These are phyloP conservation scores for Elaphomyces granulatus DNA, from an alignment of 495 filamentous ascomycete genomes.

Conservation along the genomic window DNA sequence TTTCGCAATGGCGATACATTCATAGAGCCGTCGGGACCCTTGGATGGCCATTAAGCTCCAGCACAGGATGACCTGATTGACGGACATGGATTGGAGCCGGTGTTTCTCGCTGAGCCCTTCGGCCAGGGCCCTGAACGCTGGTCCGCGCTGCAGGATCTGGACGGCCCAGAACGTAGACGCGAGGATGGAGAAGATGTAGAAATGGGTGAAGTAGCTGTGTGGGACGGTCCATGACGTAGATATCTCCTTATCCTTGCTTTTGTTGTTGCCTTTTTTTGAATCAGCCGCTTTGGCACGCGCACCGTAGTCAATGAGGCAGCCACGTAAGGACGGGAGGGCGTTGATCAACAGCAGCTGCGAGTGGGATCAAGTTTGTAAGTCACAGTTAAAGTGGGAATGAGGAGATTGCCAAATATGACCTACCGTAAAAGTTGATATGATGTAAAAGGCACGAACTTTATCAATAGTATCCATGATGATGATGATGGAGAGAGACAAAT, in stretches of 20 bases:
- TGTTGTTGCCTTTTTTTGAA: conserved; percentile 4
- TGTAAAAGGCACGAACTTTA: conserved; percentile 28
- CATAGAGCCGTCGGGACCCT: conserved; percentile 57
- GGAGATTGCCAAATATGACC: conserved; percentile 5
- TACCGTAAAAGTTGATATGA: conserved; percentile 37
- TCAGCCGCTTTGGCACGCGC: conserved; percentile 25
- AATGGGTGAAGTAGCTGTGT: conserved; percentile 76
- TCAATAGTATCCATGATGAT: conserved; percentile 29
- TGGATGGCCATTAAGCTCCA: conserved; percentile 65
- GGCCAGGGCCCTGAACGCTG: conserved; percentile 26
- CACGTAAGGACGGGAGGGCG: conserved; percentile 33
- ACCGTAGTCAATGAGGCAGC: conserved; percentile 45
- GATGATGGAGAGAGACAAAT: too few species aligned
- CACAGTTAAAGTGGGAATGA: conserved; percentile 5
- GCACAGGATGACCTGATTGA: conserved; percentile 49
- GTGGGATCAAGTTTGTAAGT: conserved; percentile 8
- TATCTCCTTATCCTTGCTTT: conserved; percentile 31
- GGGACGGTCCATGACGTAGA: conserved; percentile 48
- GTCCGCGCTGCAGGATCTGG: conserved; percentile 49
- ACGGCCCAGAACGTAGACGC: conserved; percentile 63
- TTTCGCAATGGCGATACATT: conserved; percentile 49
- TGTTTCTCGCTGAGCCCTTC: conserved; percentile 24
- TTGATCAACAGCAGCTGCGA: conserved; percentile 39
- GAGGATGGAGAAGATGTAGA: conserved; percentile 59
- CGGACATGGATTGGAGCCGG: conserved; percentile 37